phyloP scores from a whole-genome alignment of 2,329 filamentous ascomycete genomes.

The Fusarium fracticaudum region DNA sequence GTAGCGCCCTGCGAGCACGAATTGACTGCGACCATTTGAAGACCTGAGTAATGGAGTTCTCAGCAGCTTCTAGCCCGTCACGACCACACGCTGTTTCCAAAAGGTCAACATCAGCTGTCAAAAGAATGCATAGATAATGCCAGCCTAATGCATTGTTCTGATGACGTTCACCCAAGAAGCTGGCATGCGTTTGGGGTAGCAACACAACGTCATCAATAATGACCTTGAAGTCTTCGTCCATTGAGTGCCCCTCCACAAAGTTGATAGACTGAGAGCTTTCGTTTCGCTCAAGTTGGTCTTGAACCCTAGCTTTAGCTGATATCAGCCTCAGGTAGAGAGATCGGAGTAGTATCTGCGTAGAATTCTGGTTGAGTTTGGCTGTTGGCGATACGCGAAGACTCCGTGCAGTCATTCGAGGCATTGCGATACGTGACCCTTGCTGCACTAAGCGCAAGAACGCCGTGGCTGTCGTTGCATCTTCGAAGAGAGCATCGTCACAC shows the following conservation, averaged over 20 bases:
- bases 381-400: neutral
- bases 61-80: conserved; percentile 8
- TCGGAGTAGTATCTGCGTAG: conserved; percentile 10
- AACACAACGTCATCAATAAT: neutral
- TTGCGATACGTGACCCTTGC: neutral
- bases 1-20: conserved; percentile 6
- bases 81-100: conserved; percentile 5
- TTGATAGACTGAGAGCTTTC: neutral
- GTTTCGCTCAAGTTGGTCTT: no score
- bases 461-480: neutral
- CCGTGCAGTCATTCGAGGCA: neutral
- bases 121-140: conserved; percentile 13
- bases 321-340: conserved; percentile 7
- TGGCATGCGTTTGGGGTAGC: neutral
- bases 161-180: neutral
- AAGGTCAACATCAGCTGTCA: conserved; percentile 9
- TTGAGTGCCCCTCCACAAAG: neutral
- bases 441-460: neutral
- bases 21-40: conserved; percentile 5
- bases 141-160: conserved; percentile 9
- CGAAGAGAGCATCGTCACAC: conserved; percentile 14
- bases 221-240: neutral
- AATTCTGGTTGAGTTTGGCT: neutral
- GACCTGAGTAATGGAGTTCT: neutral
- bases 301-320: neutral